phyloP scores from a whole-genome alignment of 2,329 filamentous ascomycete species.

The Arthrinium puccinioides region DNA sequence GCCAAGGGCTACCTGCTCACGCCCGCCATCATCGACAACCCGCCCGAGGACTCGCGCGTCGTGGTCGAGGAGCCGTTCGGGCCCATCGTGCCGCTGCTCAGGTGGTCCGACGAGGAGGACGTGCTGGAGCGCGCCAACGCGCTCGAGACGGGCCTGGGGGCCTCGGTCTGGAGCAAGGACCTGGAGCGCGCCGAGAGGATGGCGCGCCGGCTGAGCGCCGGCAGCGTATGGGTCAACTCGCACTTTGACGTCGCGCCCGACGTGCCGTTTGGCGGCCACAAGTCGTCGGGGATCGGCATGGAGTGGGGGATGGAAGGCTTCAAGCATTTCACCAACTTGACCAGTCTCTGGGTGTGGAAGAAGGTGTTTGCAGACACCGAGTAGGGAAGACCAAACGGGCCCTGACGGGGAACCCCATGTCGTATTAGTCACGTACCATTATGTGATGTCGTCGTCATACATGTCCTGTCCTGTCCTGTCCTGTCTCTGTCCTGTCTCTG shows the following conservation, averaged over 20 bases:
- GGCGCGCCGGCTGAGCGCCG: slow-evolving; percentile 40
- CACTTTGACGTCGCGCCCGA: slow-evolving; percentile 29
- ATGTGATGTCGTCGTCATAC: no score
- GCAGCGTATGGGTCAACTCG: slow-evolving; percentile 47
- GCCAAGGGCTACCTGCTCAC: slow-evolving; percentile 46
- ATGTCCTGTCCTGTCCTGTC: no score
- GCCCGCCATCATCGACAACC: slow-evolving; percentile 55
- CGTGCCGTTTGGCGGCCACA: slow-evolving; percentile 41
- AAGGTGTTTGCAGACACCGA: slow-evolving; percentile 1
- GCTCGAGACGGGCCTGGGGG: slow-evolving; percentile 41
- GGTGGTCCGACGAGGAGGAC: slow-evolving; percentile 37
- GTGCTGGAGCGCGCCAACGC: slow-evolving; percentile 40
- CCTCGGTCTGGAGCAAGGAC: slow-evolving; percentile 45
- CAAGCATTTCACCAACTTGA: slow-evolving; percentile 20
- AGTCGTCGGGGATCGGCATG: slow-evolving; percentile 40
- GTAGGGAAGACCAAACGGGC: no score
- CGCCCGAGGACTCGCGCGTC: slow-evolving; percentile 47
- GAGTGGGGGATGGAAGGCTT: slow-evolving; percentile 33
- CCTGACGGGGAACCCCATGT: no score
- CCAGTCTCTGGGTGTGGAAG: slow-evolving; percentile 12
- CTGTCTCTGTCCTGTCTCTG: no score
- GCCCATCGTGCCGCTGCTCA: slow-evolving; percentile 38
- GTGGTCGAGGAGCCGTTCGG: slow-evolving; percentile 48
- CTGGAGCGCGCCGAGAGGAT: slow-evolving; percentile 38
- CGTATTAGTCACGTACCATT: no score